A percentile compares a stretch with the other conserved stretches of the same genome.
phyloP scores from a whole-genome alignment of 1,284 basidiomycete genomes.

The Puccinia horiana region DNA sequence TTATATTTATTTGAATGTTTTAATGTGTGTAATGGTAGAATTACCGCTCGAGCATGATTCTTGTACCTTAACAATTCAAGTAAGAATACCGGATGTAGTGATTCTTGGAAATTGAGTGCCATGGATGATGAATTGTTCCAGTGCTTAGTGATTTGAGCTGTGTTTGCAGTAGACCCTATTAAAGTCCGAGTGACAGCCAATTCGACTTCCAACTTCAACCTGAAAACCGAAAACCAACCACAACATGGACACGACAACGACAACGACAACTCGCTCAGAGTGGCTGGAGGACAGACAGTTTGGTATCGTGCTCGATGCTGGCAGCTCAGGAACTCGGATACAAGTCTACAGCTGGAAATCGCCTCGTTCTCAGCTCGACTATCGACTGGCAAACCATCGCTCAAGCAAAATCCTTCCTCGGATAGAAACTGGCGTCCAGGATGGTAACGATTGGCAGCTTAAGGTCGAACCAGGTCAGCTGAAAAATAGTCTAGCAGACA shows the following conservation, averaged over 20 bases:
- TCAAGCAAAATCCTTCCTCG: conserved; percentile 31
- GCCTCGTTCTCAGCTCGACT: conserved; percentile 54
- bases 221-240: not conserved
- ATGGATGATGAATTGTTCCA: too few species aligned
- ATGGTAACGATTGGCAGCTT: conserved; percentile 78
- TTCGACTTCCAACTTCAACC: not conserved
- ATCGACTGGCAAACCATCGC: not conserved
- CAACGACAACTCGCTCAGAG: not conserved
- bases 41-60: too few species aligned
- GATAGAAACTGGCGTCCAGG: conserved; percentile 78
- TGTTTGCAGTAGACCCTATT: too few species aligned
- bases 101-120: too few species aligned
- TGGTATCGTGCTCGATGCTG: conserved; percentile 95
- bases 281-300: conserved; percentile 62
- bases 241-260: not conserved
- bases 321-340: conserved; percentile 90
- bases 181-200: not conserved
- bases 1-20: too few species aligned
- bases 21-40: too few species aligned
- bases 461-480: conserved; percentile 84
- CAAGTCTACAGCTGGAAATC: conserved; percentile 98
- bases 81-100: too few species aligned
- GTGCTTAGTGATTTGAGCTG: too few species aligned
- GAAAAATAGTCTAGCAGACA: too few species aligned
- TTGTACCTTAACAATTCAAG: too few species aligned